Conservation (phyloP, 208 protist species). For the Lotmaria passim region DNA sequence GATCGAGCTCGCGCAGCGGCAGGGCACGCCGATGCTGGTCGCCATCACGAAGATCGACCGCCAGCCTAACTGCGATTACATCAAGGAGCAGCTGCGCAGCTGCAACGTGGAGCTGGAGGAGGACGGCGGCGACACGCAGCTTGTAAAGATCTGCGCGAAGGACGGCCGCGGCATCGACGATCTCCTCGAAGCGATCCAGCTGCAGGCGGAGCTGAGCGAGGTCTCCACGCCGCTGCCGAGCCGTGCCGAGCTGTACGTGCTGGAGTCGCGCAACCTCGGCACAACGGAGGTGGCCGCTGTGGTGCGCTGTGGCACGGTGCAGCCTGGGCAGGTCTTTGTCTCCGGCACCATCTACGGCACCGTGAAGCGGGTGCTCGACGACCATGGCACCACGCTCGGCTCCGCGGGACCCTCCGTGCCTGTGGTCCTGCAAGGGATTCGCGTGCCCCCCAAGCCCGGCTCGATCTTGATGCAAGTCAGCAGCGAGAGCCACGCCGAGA, state of each 20-base stretch:
- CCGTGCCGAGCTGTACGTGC: constrained; percentile 88
- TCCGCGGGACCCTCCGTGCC: constrained; percentile 76
- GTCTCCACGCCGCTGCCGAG: constrained; percentile 65
- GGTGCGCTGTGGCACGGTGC: constrained; percentile 81
- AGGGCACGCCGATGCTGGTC: constrained; percentile 92
- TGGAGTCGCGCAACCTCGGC: constrained; percentile 83
- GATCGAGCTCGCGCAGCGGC: constrained; percentile 74
- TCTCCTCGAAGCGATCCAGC: constrained; percentile 89
- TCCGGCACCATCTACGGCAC: constrained; percentile 77
- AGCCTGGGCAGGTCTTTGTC: constrained; percentile 73
- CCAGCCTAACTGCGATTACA: constrained; percentile 69
- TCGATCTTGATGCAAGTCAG: constrained; percentile 87
- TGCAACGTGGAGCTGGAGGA: constrained; percentile 91
- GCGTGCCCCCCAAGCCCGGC: constrained; percentile 81
- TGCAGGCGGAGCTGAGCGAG: constrained; percentile 93
- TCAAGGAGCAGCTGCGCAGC: constrained; percentile 84
- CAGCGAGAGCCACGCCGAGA: constrained; percentile 84
- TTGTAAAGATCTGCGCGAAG: constrained; percentile 91
- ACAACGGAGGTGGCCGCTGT: constrained; percentile 72
- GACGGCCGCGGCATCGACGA: constrained; percentile 85
- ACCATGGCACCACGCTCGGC: constrained; percentile 59
- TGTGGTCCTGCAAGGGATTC: constrained; percentile 81
- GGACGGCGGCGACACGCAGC: constrained; percentile 94
- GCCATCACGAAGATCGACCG: constrained; percentile 98
- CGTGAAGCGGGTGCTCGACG: constrained; percentile 74